A percentile compares a stretch with the other conserved stretches of the same genome.
Conservation (phyloP, 352 stramenopile genomes). For the Globisporangium mamillatum region DNA sequence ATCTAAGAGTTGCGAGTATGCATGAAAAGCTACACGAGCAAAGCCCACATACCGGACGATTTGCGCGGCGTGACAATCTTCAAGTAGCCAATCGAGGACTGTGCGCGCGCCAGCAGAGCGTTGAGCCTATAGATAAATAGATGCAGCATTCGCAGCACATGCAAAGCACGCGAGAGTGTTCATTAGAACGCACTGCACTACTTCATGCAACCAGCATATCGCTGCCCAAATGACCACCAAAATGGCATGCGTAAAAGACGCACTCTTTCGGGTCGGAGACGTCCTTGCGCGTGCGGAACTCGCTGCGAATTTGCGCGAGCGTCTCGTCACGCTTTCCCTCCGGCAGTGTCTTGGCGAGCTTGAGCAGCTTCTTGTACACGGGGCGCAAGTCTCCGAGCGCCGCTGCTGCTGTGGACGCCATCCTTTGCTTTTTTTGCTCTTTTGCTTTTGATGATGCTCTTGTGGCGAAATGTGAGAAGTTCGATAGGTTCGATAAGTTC, state of each 20-base stretch:
- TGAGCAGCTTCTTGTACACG: slow-evolving; percentile 86
- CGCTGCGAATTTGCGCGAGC: slow-evolving; percentile 67
- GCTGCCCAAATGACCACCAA: not conserved
- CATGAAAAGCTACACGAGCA: not conserved
- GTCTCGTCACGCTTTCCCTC: slow-evolving; percentile 60
- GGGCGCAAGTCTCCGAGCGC: slow-evolving; percentile 45
- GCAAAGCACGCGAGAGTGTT: not conserved
- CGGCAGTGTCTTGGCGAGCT: slow-evolving; percentile 70
- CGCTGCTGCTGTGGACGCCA: slow-evolving; percentile 18
- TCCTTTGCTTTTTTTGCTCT: slow-evolving; percentile 7
- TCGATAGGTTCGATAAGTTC: too few relatives aligned
- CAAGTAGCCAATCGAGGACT: slow-evolving; percentile 80
- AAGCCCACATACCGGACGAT: slow-evolving; percentile 39
- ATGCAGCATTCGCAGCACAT: not conserved
- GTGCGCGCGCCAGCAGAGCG: slow-evolving; percentile 66
- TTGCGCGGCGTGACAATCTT: slow-evolving; percentile 83
- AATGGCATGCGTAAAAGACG: slow-evolving; percentile 14
- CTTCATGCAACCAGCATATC: not conserved
- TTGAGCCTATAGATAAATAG: slow-evolving; percentile 37
- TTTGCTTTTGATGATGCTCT: not conserved
- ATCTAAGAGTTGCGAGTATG: not conserved
- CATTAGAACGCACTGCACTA: not conserved
- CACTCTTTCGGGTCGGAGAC: slow-evolving; percentile 65
- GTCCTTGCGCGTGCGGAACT: slow-evolving; percentile 69
- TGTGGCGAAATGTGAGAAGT: not conserved